Evolutionary conservation across 164 flowering plant genomes (phyloP).

Genomic region (Brasenia schreberi): DNA sequence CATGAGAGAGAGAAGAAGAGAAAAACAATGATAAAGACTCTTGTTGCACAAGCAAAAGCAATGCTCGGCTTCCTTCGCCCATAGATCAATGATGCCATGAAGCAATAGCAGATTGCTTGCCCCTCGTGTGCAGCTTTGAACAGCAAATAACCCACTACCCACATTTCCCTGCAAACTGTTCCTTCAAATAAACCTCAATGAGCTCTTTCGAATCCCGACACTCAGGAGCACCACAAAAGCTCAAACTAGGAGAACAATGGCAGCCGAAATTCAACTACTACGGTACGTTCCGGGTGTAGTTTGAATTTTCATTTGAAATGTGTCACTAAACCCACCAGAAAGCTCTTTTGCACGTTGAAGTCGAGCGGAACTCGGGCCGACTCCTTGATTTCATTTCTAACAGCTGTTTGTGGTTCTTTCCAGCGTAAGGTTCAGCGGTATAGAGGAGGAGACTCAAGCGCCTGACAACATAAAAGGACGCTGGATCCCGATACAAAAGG

Average conservation of each 20-base stretch:
- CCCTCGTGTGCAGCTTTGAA: not conserved
- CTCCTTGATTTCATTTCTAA: not conserved
- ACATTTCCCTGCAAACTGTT: not conserved
- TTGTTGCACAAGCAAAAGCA: not conserved
- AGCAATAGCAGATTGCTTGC: not conserved
- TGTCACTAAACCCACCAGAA: not conserved
- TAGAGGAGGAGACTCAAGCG: not conserved
- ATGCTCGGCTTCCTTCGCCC: conserved; percentile 1
- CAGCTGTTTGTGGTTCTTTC: not conserved
- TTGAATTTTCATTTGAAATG: too few species aligned
- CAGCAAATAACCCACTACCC: not conserved
- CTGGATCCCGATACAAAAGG: conserved; percentile 1
- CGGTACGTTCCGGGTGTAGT: not conserved
- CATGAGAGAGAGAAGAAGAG: not conserved
- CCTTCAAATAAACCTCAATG: not conserved
- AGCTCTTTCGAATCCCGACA: not conserved
- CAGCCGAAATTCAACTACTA: not conserved
- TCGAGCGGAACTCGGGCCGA: not conserved
- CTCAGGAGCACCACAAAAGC: not conserved
- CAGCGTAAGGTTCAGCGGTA: not conserved
- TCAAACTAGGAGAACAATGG: not conserved
- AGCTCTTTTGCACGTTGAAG: not conserved
- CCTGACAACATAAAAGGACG: not conserved
- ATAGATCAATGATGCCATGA: not conserved
- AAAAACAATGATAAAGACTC: too few species aligned